Conservation (phyloP, 768 basidiomycete species). For the Sarcodon aspratus region DNA sequence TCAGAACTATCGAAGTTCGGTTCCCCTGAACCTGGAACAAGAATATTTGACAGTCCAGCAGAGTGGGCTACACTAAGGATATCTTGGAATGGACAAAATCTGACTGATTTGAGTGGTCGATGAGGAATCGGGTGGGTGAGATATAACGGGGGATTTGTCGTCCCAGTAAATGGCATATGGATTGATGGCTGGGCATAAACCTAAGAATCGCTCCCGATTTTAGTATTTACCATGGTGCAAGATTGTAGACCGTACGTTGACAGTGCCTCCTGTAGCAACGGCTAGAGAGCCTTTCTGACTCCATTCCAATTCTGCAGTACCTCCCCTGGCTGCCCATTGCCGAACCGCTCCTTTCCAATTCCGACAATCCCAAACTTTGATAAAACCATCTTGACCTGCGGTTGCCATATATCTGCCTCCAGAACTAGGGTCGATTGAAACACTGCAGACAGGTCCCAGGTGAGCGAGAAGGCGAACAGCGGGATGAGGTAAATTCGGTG, state of each 20-base stretch:
- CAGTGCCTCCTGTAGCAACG: conserved; percentile 71
- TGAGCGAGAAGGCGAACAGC: conserved; percentile 90
- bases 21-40: conserved; percentile 90
- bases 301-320: conserved; percentile 66
- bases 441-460: conserved; percentile 70
- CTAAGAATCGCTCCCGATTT: conserved; percentile 24
- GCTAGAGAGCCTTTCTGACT: conserved; percentile 77
- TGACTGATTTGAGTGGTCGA: conserved; percentile 60
- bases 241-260: conserved; percentile 49
- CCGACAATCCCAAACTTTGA: conserved; percentile 95
- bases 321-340: conserved; percentile 64
- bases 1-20: conserved; percentile 91
- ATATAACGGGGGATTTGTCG: conserved; percentile 69
- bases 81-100: conserved; percentile 89
- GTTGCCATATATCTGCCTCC: conserved; percentile 90
- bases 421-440: conserved; percentile 75
- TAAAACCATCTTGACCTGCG: conserved; percentile 72
- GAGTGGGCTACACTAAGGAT: conserved; percentile 70
- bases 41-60: conserved; percentile 69
- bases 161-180: conserved; percentile 36
- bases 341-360: conserved; percentile 89
- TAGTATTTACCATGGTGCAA: background rate
- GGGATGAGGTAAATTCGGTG: conserved; percentile 85
- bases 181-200: conserved; percentile 65
- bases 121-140: conserved; percentile 79